These are phyloP conservation scores for Colletotrichum plurivorum DNA, from an alignment of 2,329 filamentous ascomycete genomes.

Conservation along the genomic window DNA sequence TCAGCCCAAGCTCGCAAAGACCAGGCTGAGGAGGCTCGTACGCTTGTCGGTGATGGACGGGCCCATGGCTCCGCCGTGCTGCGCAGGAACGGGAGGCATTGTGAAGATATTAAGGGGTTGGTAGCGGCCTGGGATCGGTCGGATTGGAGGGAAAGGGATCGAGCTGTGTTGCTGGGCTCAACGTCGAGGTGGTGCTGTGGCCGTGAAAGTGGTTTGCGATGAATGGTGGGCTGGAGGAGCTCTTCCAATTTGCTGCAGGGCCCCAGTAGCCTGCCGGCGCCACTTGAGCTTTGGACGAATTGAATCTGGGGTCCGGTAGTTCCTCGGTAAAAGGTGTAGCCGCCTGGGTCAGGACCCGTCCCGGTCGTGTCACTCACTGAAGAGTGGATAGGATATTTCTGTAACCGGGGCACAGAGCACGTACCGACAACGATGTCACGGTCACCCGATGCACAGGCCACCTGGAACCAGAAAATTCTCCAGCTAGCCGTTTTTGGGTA, in stretches of 20 bases:
- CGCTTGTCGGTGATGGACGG: slow-evolving; percentile 70
- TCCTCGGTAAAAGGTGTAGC: slow-evolving; percentile 27
- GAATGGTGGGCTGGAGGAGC: slow-evolving; percentile 32
- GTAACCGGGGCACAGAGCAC: background rate
- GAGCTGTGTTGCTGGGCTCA: slow-evolving; percentile 22
- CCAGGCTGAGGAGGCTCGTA: slow-evolving; percentile 48
- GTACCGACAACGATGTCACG: slow-evolving; percentile 16
- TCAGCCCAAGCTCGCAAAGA: slow-evolving; percentile 42
- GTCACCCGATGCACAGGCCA: slow-evolving; percentile 38
- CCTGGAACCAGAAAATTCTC: background rate
- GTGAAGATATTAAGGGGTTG: background rate
- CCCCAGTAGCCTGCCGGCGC: slow-evolving; percentile 6
- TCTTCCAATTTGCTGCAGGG: slow-evolving; percentile 34
- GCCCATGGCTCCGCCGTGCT: slow-evolving; percentile 57
- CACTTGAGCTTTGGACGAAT: slow-evolving; percentile 35
- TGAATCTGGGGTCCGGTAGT: slow-evolving; percentile 37
- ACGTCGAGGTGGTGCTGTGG: background rate
- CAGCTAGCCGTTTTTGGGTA: slow-evolving; percentile 3
- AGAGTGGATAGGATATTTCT: background rate
- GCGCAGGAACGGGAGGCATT: slow-evolving; percentile 59
- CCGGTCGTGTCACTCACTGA: background rate
- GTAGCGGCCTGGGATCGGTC: background rate
- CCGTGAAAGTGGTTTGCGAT: slow-evolving; percentile 16
- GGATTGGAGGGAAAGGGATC: background rate
- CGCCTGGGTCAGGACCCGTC: too few species aligned